Evolutionary conservation across 805 yeast species (phyloP), one percentile per base, ranked within the genome.

Genomic region (Candida endomychidarum): DNA sequence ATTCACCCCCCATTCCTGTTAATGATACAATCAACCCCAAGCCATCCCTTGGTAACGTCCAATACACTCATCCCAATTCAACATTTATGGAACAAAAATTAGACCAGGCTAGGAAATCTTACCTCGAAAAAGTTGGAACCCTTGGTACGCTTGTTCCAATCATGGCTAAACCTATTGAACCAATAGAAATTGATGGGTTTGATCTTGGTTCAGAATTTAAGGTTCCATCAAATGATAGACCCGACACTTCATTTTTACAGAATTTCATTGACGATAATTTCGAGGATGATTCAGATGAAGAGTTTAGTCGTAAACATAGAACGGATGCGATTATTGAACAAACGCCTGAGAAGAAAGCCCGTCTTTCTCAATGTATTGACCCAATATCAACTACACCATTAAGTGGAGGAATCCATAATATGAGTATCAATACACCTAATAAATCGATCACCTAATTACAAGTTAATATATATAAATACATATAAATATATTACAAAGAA

Each of bases 341-440:
- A 37, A 37, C 40, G 3, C 40, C 40, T 5, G 32, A 37, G 10
- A 32, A 38, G 16, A 24, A 21, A n/a, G 18, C 27, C 8, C 32
- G 14, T 26, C 8, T 38, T 8, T 22, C 15, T 11, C 28, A 29
- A 10, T 26, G 26, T 7, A 22, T 17, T 5, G 28, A 34, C n/a
- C 20, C 11, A 17, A 6, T 14, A 7, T 20, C 31, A 4, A 19
- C 35, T 6, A 50, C 60, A 17, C 56, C 62, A 8, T 31, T 55
- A 5, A 50, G 54, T 23, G 52, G 54, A 5, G 42, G 41, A 18
- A 50, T 57, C 1, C 47, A 41, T 11, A 44, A 45, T 28, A 56
- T 58, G 52, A 37, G 47, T 21, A 24, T 37, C 16, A 22, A 37
- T 23, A 29, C 40, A 3, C 40, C 40, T 22, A 18, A 24, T 8